Percentiles rank a stretch among this genome's conserved stretches.
phyloP scores from a whole-genome alignment of 768 basidiomycete species.

The Leccinum variicolor region DNA sequence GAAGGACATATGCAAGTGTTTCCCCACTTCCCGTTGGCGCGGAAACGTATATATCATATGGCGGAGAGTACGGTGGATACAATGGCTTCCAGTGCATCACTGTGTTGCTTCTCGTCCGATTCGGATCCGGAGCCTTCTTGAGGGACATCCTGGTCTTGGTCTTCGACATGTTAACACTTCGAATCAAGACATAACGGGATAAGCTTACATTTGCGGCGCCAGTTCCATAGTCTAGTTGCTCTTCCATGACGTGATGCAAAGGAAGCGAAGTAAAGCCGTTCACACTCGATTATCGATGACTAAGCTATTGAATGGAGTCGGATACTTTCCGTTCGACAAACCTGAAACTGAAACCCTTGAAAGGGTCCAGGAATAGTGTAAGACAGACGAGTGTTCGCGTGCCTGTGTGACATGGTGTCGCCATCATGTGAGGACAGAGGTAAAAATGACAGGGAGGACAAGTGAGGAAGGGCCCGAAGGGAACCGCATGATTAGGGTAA shows the following conservation, averaged over 20 bases:
- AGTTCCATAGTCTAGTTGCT: slow-evolving; percentile 2
- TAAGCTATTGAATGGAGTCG: too few relatives aligned
- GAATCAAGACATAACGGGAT: background rate
- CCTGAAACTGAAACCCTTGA: too few relatives aligned
- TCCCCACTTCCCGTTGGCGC: slow-evolving; percentile 99
- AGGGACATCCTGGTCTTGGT: slow-evolving; percentile 44
- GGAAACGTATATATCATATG: slow-evolving; percentile 85
- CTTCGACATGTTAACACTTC: slow-evolving; percentile 22
- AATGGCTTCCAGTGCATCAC: slow-evolving; percentile 32
- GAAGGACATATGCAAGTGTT: slow-evolving; percentile 92
- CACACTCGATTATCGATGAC: too few relatives aligned
- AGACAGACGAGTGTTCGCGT: too few relatives aligned
- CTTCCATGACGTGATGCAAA: background rate
- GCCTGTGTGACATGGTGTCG: too few relatives aligned
- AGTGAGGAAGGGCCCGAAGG: too few relatives aligned
- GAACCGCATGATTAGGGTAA: too few relatives aligned
- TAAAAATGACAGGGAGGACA: too few relatives aligned
- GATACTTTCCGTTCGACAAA: too few relatives aligned
- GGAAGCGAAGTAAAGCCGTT: too few relatives aligned
- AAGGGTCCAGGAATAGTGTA: too few relatives aligned
- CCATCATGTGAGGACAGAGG: too few relatives aligned
- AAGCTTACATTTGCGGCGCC: slow-evolving; percentile 21
- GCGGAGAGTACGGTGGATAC: slow-evolving; percentile 63
- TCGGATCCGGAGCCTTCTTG: slow-evolving; percentile 17
- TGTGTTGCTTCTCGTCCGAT: slow-evolving; percentile 15